Conservation (phyloP, 2,329 filamentous ascomycete species). For the Alternaria gansuensis region DNA sequence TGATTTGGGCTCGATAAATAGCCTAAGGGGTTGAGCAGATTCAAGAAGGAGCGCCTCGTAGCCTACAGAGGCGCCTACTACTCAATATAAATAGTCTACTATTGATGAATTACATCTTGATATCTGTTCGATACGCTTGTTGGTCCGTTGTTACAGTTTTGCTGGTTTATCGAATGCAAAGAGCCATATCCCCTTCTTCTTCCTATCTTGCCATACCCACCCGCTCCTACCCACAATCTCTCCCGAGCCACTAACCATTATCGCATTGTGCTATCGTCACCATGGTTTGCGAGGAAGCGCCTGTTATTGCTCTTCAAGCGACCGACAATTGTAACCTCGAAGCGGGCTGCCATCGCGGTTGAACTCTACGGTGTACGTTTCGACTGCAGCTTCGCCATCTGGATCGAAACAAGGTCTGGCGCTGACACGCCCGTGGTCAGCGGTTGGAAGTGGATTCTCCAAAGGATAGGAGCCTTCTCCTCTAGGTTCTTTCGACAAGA, state of each 20-base stretch:
- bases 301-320: conserved; percentile 58
- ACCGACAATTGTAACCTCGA: conserved; percentile 62
- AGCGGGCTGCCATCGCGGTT: conserved; percentile 60
- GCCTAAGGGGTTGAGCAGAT: neutral
- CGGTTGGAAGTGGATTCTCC: conserved; percentile 57
- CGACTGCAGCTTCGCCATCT: conserved; percentile 62
- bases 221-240: conserved; percentile 63
- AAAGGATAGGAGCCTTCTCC: conserved; percentile 58
- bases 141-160: conserved; percentile 19
- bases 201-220: conserved; percentile 53
- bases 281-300: conserved; percentile 67
- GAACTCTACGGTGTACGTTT: conserved; percentile 71
- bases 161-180: conserved; percentile 41
- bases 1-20: neutral
- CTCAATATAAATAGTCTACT: neutral
- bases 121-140: neutral
- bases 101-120: neutral
- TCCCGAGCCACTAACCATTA: conserved; percentile 54
- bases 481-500: conserved; percentile 62
- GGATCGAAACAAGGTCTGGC: conserved; percentile 54
- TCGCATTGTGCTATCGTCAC: conserved; percentile 59
- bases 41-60: no score
- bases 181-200: conserved; percentile 40
- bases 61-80: neutral
- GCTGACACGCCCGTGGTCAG: conserved; percentile 52